Base-by-base conservation (phyloP, 1,284 basidiomycete genomes). In the Fistulina hepatica region DNA sequence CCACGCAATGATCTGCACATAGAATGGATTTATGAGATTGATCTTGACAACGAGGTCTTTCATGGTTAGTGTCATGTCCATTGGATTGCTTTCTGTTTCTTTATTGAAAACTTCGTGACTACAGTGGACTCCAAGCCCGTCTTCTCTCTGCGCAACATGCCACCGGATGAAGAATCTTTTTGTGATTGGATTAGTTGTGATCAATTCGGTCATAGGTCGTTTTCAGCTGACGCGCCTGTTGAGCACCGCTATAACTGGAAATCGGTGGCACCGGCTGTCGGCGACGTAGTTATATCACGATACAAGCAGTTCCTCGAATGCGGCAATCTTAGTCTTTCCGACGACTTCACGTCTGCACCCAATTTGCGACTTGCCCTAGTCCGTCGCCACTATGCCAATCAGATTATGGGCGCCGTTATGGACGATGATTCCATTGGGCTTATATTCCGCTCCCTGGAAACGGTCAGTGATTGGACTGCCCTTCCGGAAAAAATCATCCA, bases 21-120 rank as follows among this genome's bases (percentile, higher is more conserved):
- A 26, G 45, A 53, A 27, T 54, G 46, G 44, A 22, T 49, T 6
- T 53, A 54, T 30, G 48, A 48, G 35, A 41, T 54, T 16, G 51
- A 54, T 34, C 32, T 49, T 21, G 49, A 51, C 41, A 27, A 45
- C 25, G 26, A 44, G 6, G 36, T 49, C 23, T 53, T 52, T 34
- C 39, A 44, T 12, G 33, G 45, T 39, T 30, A 17, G 13, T 37
- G 7, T 16, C 17, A 30, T 17, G 36, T 35, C 12, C 20, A 8
- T 16, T 33, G 13, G 11, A 9, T 17, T 34, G n/a, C n/a, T 17
- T 11, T 23, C 20, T 19, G 22, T 21, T 15, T 5, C 2, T 13
- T n/a, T n/a, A 21, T 21, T 12, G n/a, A 23, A 27, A 19, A 12
- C 20, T 2, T 35, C 30, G 24, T 36, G n/a, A 11, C 16, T 33